These are phyloP conservation scores for Phytopythium kandeliae DNA, from an alignment of 352 stramenopile genomes.

Conservation along the genomic window DNA sequence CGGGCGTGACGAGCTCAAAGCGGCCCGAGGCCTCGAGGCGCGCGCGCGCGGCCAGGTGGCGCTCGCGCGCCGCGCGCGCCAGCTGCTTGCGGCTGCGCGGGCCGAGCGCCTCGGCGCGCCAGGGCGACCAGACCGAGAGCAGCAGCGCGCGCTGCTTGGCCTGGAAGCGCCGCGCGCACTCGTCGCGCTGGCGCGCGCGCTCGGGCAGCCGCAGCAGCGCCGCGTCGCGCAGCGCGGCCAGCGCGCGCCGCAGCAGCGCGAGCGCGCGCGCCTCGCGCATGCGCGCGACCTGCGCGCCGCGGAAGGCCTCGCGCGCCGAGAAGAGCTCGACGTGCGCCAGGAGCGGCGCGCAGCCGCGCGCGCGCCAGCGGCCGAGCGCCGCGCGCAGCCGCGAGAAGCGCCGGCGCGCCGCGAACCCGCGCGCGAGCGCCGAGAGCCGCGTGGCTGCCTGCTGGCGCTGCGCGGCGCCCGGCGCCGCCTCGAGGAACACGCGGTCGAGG, in stretches of 20 bases:
- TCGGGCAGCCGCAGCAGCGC: slow-evolving; percentile 64
- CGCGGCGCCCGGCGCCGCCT: slow-evolving; percentile 67
- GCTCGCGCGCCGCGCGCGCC: slow-evolving; percentile 28
- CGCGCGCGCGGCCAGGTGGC: slow-evolving; percentile 41
- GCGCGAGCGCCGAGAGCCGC: slow-evolving; percentile 47
- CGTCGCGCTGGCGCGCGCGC: slow-evolving; percentile 38
- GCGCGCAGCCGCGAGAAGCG: slow-evolving; percentile 34
- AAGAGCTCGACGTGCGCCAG: slow-evolving; percentile 63
- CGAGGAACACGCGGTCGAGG: slow-evolving; percentile 73
- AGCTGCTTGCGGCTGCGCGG: slow-evolving; percentile 55
- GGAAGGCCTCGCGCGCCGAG: slow-evolving; percentile 53
- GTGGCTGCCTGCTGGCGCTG: slow-evolving; percentile 66
- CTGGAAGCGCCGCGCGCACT: slow-evolving; percentile 47
- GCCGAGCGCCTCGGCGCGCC: slow-evolving; percentile 48
- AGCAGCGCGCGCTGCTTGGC: slow-evolving; percentile 34
- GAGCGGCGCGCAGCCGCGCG: slow-evolving; percentile 26
- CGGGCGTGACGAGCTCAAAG: slow-evolving; percentile 63
- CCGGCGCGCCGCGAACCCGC: slow-evolving; percentile 42
- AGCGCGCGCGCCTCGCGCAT: slow-evolving; percentile 37
- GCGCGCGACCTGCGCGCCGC: slow-evolving; percentile 38
- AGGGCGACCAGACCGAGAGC: slow-evolving; percentile 33
- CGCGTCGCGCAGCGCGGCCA: slow-evolving; percentile 65
- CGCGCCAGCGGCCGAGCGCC: slow-evolving; percentile 48
- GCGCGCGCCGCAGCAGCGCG: slow-evolving; percentile 32
- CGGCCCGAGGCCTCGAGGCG: slow-evolving; percentile 51